These are phyloP conservation scores for Nannochloris sp. DNA, from an alignment of 139 green algal genomes.

Conservation along the genomic window DNA sequence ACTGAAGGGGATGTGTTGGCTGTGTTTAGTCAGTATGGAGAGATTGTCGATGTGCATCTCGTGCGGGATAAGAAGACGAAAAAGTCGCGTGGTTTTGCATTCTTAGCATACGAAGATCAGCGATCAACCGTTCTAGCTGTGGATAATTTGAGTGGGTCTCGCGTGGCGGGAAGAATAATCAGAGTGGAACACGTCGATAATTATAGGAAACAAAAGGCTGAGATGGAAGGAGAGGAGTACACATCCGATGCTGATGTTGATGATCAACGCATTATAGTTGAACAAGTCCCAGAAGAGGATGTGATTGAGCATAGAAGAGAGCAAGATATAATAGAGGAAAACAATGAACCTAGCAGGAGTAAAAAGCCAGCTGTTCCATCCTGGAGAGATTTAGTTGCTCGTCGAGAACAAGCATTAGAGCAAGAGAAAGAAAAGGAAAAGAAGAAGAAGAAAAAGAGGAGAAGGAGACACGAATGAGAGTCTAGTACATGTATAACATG, in stretches of 20 bases:
- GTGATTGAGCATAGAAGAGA: constrained; percentile 1
- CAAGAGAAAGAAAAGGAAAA: constrained; percentile 6
- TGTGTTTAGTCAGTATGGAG: constrained; percentile 94
- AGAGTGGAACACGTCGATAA: constrained; percentile 94
- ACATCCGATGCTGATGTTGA: constrained; percentile 10
- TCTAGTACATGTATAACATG: neutral
- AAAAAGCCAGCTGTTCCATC: neutral
- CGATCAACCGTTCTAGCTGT: constrained; percentile 91
- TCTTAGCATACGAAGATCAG: constrained; percentile 97
- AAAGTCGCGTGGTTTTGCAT: constrained; percentile 87
- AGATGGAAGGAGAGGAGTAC: constrained; percentile 49
- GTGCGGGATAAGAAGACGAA: constrained; percentile 42
- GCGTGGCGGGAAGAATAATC: constrained; percentile 69
- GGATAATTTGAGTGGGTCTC: constrained; percentile 92
- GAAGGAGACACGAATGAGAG: neutral
- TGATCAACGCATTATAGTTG: neutral
- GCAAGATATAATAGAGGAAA: neutral
- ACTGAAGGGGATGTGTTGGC: constrained; percentile 95
- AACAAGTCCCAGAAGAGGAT: too few relatives aligned
- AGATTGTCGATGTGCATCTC: constrained; percentile 92
- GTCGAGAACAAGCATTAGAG: neutral
- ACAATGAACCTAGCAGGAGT: neutral
- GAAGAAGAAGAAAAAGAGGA: constrained; percentile 12
- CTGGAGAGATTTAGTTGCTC: constrained; percentile 1
- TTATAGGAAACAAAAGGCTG: constrained; percentile 79